Conservation (phyloP, 345 rosid species). For the Rhizophora apiculata region DNA sequence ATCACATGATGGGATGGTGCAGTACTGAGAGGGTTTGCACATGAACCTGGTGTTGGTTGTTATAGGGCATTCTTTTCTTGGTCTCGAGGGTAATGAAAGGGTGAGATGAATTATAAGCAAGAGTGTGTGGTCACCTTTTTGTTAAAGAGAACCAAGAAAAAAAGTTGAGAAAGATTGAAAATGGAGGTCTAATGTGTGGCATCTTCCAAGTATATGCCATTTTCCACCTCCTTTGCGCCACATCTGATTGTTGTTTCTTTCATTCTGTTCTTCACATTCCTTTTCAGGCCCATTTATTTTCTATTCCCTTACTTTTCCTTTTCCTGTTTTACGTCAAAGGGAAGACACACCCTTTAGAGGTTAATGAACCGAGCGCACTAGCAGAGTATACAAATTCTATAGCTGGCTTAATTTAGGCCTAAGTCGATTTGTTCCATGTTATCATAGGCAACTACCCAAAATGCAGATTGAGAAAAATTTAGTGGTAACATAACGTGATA, state of each 20-base stretch:
- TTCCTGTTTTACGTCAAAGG: not conserved
- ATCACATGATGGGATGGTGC: conserved; percentile 15
- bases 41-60: conserved; percentile 11
- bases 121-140: conserved; percentile 10
- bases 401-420: too few relatives aligned
- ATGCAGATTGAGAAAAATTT: too few relatives aligned
- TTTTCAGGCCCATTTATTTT: not conserved
- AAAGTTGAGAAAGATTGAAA: conserved; percentile 4
- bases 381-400: too few relatives aligned
- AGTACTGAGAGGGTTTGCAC: conserved; percentile 31
- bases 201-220: conserved; percentile 61
- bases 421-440: too few relatives aligned
- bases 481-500: too few relatives aligned
- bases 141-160: conserved; percentile 13
- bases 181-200: conserved; percentile 31
- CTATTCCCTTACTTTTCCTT: not conserved
- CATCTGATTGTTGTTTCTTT: not conserved
- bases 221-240: conserved; percentile 11
- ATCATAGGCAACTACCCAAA: too few relatives aligned
- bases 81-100: conserved; percentile 34
- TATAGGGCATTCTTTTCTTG: conserved; percentile 16
- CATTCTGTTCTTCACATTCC: not conserved
- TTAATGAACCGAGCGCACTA: too few relatives aligned
- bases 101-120: conserved; percentile 37
- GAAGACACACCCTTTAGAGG: too few relatives aligned